Base-by-base conservation (phyloP, 495 filamentous ascomycete species). In the Penicillium antarcticum region DNA sequence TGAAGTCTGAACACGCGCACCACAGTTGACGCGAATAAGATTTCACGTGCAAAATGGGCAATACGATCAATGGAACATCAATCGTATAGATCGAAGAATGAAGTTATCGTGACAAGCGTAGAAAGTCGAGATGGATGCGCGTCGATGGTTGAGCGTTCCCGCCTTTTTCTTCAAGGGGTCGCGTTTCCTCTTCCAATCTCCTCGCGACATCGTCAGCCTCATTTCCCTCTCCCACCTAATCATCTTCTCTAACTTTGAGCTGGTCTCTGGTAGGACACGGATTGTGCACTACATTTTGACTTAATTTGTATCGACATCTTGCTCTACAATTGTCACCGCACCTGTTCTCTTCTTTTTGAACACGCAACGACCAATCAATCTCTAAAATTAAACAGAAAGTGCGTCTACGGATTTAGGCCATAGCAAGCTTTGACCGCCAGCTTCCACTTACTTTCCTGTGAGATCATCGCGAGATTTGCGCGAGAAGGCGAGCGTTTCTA, bases 131-230 rank as follows among this genome's bases (percentile, higher is more conserved):
- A n/a, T 14, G 1, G 21, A 26, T 36, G 17, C 13, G 26, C 41
- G 50, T 42, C 18, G 45, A 38, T 31, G 42, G 45, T 46, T 40
- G 37, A 38, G 42, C 41, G 43, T 44, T 55, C 39, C 57, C 23
- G 52, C 42, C 45, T 38, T 26, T 47, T 47, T 42, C 35, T 51
- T 39, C 39, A 49, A 55, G 44, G 56, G 52, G 57, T 34, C 52
- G 55, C 41, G 5, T 17, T 31, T 33, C 29, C 41, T 34, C 56
- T 50, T 55, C 58, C 47, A 41, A 52, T 39, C 55, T 54, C 49
- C 50, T 38, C 50, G 51, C 51, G n/a, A 35, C 18, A 16, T 38
- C 17, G 12, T 43, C 41, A 8, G 36, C 19, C 24, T 45, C 31
- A 8, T 24, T n/a, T 8, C n/a, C 42, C 10, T 45, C 42, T 36